phyloP scores from a whole-genome alignment of 2,329 filamentous ascomycete species.

The Magnaporthales sp. region DNA sequence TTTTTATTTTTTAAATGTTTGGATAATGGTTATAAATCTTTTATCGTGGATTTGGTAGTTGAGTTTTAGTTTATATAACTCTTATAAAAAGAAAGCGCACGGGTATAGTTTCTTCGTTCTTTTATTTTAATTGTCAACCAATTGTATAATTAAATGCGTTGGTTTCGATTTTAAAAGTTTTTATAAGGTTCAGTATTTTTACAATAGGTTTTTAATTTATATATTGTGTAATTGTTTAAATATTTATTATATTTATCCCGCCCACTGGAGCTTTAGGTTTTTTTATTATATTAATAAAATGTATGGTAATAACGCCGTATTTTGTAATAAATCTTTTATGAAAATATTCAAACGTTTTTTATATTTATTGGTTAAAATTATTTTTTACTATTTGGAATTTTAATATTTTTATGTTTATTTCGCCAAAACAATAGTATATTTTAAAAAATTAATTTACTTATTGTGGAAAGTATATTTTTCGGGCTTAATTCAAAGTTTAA shows the following conservation, averaged over 20 bases:
- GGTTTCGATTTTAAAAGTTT: conserved; percentile 13
- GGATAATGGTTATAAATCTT: conserved; percentile 14
- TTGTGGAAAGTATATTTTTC: too few relatives aligned
- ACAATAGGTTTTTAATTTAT: too few relatives aligned
- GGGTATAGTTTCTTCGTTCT: neutral
- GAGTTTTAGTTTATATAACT: too few relatives aligned
- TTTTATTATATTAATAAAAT: conserved; percentile 15
- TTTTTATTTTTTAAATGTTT: neutral
- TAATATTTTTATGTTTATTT: neutral
- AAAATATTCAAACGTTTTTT: conserved; percentile 17
- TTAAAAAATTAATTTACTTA: too few relatives aligned
- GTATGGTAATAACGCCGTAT: conserved; percentile 14
- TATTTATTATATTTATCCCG: too few relatives aligned
- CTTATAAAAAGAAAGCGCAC: conserved; percentile 7
- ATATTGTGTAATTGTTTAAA: too few relatives aligned
- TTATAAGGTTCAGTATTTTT: too few relatives aligned
- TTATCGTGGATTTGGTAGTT: too few relatives aligned
- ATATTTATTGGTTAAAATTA: neutral
- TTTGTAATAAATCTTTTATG: conserved; percentile 20
- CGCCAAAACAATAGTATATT: neutral
- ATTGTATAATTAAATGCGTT: conserved; percentile 13
- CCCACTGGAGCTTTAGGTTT: too few relatives aligned
- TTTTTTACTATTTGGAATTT: neutral
- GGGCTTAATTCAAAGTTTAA: too few relatives aligned
- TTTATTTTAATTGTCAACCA: conserved; percentile 9